Percentiles rank a stretch among this genome's conserved stretches.
Conservation (phyloP, 305 asterid species). For the Rubia balearica region DNA sequence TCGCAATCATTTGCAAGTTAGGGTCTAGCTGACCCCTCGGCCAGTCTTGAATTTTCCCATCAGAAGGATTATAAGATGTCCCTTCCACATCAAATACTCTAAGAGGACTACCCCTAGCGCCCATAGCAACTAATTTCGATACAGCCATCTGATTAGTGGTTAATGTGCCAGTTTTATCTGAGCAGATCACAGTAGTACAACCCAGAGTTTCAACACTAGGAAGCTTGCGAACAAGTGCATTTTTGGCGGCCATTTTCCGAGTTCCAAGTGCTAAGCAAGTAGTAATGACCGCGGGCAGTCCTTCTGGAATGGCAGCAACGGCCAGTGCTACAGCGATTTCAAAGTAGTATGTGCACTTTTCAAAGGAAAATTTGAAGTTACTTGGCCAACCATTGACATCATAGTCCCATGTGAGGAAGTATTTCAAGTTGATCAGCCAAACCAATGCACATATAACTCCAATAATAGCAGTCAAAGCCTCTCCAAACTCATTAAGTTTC, state of each 20-base stretch:
- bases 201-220: conserved; percentile 99
- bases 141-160: conserved; percentile 99
- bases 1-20: conserved; percentile 74
- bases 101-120: conserved; percentile 36
- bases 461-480: conserved; percentile 73
- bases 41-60: conserved; percentile 75
- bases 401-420: conserved; percentile 88
- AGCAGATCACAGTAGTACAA: conserved; percentile 96
- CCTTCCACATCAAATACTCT: conserved; percentile 76
- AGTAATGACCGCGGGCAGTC: conserved; percentile 94
- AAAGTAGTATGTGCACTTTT: conserved; percentile 97
- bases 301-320: conserved; percentile 91
- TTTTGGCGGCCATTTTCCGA: conserved; percentile 98
- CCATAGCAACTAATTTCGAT: conserved; percentile 77
- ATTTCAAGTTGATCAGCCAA: conserved; percentile 90
- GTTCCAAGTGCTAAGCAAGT: conserved; percentile 99
- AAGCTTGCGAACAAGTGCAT: conserved; percentile 95
- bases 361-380: conserved; percentile 88
- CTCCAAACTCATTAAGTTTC: conserved; percentile 96
- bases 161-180: conserved; percentile 93
- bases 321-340: conserved; percentile 99
- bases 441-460: conserved; percentile 77
- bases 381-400: conserved; percentile 84
- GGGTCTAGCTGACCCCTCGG: conserved; percentile 52
- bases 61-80: conserved; percentile 69